Conservation (phyloP, 495 filamentous ascomycete species). For the Aspergillus campestris region DNA sequence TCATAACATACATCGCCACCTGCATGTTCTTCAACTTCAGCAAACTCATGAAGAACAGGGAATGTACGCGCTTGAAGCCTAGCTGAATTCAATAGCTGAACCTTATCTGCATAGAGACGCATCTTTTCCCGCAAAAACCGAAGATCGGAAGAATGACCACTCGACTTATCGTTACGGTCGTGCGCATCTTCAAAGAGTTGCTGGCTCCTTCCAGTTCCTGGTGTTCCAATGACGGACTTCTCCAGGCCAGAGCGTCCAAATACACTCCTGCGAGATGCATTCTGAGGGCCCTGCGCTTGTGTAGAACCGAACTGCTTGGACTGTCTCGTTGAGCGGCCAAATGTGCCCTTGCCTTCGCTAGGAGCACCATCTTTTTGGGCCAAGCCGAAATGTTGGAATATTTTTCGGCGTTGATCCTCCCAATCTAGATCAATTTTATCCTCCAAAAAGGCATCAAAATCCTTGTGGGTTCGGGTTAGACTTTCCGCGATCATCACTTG, state of each 20-base stretch:
- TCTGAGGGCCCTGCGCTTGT: slow-evolving; percentile 22
- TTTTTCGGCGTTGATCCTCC: slow-evolving; percentile 83
- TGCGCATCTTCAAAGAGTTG: slow-evolving; percentile 61
- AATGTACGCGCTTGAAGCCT: slow-evolving; percentile 56
- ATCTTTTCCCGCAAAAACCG: slow-evolving; percentile 73
- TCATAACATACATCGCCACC: slow-evolving; percentile 49
- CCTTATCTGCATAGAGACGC: slow-evolving; percentile 62
- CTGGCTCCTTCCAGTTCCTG: slow-evolving; percentile 47
- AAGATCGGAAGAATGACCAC: slow-evolving; percentile 49
- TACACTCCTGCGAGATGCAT: slow-evolving; percentile 45
- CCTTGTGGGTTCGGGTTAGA: slow-evolving; percentile 71
- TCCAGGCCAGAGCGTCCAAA: slow-evolving; percentile 67
- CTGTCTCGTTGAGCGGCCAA: slow-evolving; percentile 50
- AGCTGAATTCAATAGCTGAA: slow-evolving; percentile 65
- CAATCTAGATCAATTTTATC: slow-evolving; percentile 92
- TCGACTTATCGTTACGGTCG: slow-evolving; percentile 38
- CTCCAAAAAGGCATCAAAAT: slow-evolving; percentile 89
- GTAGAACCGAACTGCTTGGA: slow-evolving; percentile 23
- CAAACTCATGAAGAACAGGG: slow-evolving; percentile 65
- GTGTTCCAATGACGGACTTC: slow-evolving; percentile 76
- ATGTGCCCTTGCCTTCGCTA: slow-evolving; percentile 40
- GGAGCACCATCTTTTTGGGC: slow-evolving; percentile 48
- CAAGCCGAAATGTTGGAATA: slow-evolving; percentile 95
- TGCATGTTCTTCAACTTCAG: slow-evolving; percentile 56
- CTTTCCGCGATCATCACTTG: slow-evolving; percentile 85